Evolutionary conservation across 768 basidiomycete genomes (phyloP).

Genomic region (Erythrobasidium yunnanense): DNA sequence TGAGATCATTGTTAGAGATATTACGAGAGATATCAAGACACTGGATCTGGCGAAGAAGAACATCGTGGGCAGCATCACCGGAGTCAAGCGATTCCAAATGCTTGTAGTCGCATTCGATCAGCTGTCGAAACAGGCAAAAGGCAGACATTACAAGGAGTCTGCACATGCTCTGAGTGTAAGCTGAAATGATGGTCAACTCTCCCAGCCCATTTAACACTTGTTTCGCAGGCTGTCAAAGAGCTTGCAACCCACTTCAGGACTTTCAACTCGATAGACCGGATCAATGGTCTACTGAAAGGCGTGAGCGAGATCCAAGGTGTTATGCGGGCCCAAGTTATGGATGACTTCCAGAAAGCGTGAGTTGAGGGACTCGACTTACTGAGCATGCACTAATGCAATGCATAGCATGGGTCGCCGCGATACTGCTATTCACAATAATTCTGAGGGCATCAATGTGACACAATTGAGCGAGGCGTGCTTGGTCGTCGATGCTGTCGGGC

Average conservation of each 20-base stretch:
- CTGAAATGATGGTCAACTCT: too few relatives aligned
- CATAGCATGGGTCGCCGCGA: not conserved
- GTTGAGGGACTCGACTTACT: not conserved
- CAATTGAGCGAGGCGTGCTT: conserved; percentile 58
- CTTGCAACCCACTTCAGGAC: conserved; percentile 69
- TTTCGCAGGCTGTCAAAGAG: conserved; percentile 67
- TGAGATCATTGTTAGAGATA: conserved; percentile 85
- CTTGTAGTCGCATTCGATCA: conserved; percentile 44
- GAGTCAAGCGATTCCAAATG: conserved; percentile 82
- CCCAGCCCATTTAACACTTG: not conserved
- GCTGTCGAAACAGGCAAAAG: conserved; percentile 33
- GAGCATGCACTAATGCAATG: not conserved
- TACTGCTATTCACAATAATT: not conserved
- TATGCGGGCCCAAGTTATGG: conserved; percentile 66
- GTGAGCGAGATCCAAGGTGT: conserved; percentile 74
- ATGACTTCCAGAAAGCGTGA: conserved; percentile 61
- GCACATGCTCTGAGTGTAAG: conserved; percentile 66
- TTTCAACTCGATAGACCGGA: conserved; percentile 62
- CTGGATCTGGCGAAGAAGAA: conserved; percentile 90
- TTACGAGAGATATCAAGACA: conserved; percentile 91
- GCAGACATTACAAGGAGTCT: conserved; percentile 57
- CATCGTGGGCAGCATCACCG: conserved; percentile 76
- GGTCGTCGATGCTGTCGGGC: conserved; percentile 79
- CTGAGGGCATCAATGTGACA: not conserved
- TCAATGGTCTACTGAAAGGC: conserved; percentile 65